These are phyloP conservation scores for Gracilariopsis chorda DNA, from an alignment of 23 red algal genomes.

Conservation along the genomic window DNA sequence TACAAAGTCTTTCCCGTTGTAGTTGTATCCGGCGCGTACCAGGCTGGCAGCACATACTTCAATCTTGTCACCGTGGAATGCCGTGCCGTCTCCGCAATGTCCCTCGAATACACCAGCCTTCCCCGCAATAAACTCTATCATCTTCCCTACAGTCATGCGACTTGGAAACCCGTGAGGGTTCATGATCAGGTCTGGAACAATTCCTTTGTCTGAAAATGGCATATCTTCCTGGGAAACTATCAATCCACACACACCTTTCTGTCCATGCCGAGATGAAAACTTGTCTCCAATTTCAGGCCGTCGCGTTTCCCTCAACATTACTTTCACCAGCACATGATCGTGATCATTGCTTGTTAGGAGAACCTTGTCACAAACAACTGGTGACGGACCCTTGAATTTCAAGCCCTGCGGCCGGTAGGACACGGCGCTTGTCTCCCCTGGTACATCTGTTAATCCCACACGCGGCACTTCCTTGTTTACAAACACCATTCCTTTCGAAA, in stretches of 20 bases:
- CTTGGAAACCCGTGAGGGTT: constrained; percentile 98
- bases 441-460: not conserved
- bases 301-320: constrained; percentile 89
- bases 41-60: constrained; percentile 69
- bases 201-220: constrained; percentile 91
- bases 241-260: constrained; percentile 93
- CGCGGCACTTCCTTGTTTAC: constrained; percentile 84
- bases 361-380: constrained; percentile 71
- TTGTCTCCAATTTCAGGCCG: constrained; percentile 93
- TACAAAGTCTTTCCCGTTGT: constrained; percentile 93
- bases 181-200: constrained; percentile 95
- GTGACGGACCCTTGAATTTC: constrained; percentile 46
- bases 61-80: constrained; percentile 77
- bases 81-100: constrained; percentile 75
- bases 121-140: constrained; percentile 95
- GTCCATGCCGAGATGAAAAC: constrained; percentile 96
- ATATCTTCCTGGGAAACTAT: constrained; percentile 88
- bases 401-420: constrained; percentile 58
- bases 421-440: not conserved
- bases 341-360: constrained; percentile 71
- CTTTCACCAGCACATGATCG: constrained; percentile 80
- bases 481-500: constrained; percentile 66
- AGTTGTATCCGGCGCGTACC: constrained; percentile 79
- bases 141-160: constrained; percentile 97
- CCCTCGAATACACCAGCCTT: constrained; percentile 92